Evolutionary conservation across 2,329 filamentous ascomycete species (phyloP).

Genomic region (Xylaria sp.): DNA sequence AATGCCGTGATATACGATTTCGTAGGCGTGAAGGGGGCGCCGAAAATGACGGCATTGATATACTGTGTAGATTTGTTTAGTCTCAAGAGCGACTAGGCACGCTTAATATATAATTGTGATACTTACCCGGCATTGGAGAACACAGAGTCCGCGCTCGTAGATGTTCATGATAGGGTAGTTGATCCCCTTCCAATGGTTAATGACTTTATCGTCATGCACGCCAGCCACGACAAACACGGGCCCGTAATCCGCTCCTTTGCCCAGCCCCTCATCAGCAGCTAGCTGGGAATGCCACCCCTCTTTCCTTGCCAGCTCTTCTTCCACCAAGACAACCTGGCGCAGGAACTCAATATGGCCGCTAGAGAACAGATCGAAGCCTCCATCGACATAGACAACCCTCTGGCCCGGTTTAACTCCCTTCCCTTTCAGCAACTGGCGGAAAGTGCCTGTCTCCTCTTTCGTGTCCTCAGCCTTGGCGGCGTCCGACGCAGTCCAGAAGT

Average conservation of each 20-base stretch:
- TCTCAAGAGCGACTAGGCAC: background rate
- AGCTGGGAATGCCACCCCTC: slow-evolving; percentile 77
- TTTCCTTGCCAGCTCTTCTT: slow-evolving; percentile 70
- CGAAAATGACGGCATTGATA: slow-evolving; percentile 85
- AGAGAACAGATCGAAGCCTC: slow-evolving; percentile 95
- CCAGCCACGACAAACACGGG: slow-evolving; percentile 90
- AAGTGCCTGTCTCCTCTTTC: slow-evolving; percentile 68
- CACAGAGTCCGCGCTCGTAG: slow-evolving; percentile 92
- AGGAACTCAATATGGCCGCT: slow-evolving; percentile 97
- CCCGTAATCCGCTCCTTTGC: slow-evolving; percentile 74
- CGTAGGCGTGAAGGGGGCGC: slow-evolving; percentile 86
- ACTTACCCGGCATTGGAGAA: slow-evolving; percentile 87
- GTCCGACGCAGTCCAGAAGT: slow-evolving; percentile 73
- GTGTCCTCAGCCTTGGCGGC: slow-evolving; percentile 51
- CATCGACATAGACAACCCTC: slow-evolving; percentile 91
- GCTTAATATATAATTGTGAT: background rate
- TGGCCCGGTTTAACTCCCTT: slow-evolving; percentile 77
- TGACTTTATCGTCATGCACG: slow-evolving; percentile 91
- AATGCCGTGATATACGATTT: slow-evolving; percentile 75
- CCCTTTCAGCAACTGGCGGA: slow-evolving; percentile 72
- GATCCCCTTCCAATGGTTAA: slow-evolving; percentile 95
- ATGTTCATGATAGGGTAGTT: slow-evolving; percentile 99
- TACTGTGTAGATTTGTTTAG: slow-evolving; percentile 62
- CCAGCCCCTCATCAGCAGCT: slow-evolving; percentile 65
- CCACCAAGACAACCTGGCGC: slow-evolving; percentile 72